Conservation (phyloP, 805 yeast genomes). For the Candida berthetii region DNA sequence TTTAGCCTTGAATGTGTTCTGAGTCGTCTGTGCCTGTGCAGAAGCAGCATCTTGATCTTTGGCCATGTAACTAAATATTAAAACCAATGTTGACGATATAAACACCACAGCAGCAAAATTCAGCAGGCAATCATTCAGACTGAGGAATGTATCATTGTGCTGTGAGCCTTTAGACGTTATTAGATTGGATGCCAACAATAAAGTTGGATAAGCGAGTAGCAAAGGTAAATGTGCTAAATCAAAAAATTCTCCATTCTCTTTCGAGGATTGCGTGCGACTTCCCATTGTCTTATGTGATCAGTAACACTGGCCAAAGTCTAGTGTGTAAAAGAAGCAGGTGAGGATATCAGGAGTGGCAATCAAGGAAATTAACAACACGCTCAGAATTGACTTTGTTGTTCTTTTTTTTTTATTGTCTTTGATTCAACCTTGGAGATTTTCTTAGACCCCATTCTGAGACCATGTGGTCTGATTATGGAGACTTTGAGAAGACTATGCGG, state of each 20-base stretch:
- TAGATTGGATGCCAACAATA: conserved; percentile 15
- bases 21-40: background rate
- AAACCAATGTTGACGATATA: background rate
- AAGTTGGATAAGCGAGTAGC: conserved; percentile 20
- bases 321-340: too few species aligned
- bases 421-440: too few species aligned
- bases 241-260: background rate
- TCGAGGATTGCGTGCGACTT: too few species aligned
- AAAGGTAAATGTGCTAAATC: conserved; percentile 8
- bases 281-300: too few species aligned
- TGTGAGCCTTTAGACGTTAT: background rate
- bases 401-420: too few species aligned
- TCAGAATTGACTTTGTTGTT: too few species aligned
- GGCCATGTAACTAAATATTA: background rate
- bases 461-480: too few species aligned
- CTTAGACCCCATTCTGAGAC: too few species aligned
- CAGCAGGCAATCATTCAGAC: background rate
- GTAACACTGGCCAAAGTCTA: too few species aligned
- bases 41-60: background rate
- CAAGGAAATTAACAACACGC: too few species aligned
- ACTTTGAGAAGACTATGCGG: too few species aligned
- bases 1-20: background rate
- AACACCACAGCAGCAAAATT: background rate
- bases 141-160: background rate
- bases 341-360: too few species aligned